Conservation (phyloP, 768 basidiomycete species). For the Jaapia argillacea region DNA sequence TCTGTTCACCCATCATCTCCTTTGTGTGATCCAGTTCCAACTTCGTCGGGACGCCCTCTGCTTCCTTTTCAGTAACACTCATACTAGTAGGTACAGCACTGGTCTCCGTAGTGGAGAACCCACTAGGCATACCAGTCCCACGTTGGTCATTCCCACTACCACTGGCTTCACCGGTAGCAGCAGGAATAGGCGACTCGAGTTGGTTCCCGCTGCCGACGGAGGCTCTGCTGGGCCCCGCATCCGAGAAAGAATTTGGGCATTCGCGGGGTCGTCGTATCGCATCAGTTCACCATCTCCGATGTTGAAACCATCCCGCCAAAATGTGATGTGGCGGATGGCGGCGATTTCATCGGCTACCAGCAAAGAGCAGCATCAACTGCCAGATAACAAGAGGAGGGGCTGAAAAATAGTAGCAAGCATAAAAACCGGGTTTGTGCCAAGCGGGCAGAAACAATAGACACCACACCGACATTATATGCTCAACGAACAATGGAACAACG, state of each 20-base stretch:
- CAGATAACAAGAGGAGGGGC: neutral
- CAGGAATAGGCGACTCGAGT: slow-evolving; percentile 70
- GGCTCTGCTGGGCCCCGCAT: slow-evolving; percentile 35
- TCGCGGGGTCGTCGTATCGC: slow-evolving; percentile 72
- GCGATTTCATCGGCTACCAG: slow-evolving; percentile 36
- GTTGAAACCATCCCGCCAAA: slow-evolving; percentile 92
- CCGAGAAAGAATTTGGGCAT: slow-evolving; percentile 57
- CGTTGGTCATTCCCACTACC: slow-evolving; percentile 3
- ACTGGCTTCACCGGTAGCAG: slow-evolving; percentile 8
- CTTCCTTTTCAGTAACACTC: slow-evolving; percentile 13
- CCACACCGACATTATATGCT: no score
- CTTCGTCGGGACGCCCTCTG: slow-evolving; percentile 32
- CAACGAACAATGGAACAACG: neutral
- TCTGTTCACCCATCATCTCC: slow-evolving; percentile 85
- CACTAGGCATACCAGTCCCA: slow-evolving; percentile 46
- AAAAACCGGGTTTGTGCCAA: no score
- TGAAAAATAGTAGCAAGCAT: no score
- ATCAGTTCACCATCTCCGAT: slow-evolving; percentile 83
- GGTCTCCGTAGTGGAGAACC: slow-evolving; percentile 32
- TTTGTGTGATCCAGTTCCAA: slow-evolving; percentile 77
- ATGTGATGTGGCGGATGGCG: slow-evolving; percentile 66
- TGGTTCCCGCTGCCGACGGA: slow-evolving; percentile 75
- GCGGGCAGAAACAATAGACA: no score
- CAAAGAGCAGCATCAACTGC: slow-evolving; percentile 8
- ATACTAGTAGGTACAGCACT: slow-evolving; percentile 13